Percentiles rank a stretch among this genome's conserved stretches.
phyloP scores from a whole-genome alignment of 2,329 filamentous ascomycete species.

The Remersonia thermophila region DNA sequence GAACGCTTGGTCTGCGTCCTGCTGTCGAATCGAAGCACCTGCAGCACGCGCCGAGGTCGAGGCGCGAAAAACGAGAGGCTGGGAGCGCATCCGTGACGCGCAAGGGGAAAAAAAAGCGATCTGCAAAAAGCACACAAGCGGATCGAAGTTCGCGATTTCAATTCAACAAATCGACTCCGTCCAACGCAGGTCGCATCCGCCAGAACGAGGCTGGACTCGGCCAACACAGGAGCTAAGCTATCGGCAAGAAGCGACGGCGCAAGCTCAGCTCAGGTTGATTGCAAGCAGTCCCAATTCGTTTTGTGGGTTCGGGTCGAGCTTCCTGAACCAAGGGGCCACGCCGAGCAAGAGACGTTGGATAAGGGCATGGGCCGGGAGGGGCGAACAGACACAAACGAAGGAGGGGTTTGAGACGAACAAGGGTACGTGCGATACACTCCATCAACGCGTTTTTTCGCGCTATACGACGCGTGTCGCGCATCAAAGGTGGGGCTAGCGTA shows the following conservation, averaged over 20 bases:
- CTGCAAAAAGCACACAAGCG: constrained; percentile 9
- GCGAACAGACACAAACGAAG: not conserved
- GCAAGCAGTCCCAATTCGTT: no score
- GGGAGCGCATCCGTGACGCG: constrained; percentile 11
- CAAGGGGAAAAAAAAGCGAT: constrained; percentile 3
- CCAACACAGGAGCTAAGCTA: no score
- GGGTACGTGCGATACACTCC: not conserved
- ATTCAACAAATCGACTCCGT: no score
- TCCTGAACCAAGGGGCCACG: no score
- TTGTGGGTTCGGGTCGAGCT: no score
- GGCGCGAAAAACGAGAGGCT: constrained; percentile 18
- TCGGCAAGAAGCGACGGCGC: no score
- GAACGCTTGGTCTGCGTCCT: constrained; percentile 5
- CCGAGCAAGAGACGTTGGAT: no score
- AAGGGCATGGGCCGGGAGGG: not conserved
- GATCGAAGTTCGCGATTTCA: constrained; percentile 3
- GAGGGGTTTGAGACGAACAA: not conserved
- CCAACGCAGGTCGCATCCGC: no score
- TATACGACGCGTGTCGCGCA: not conserved
- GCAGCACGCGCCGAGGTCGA: constrained; percentile 6
- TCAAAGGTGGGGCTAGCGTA: constrained; percentile 2
- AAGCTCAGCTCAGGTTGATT: no score
- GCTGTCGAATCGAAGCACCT: constrained; percentile 12
- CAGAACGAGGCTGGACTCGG: no score
- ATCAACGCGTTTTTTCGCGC: constrained; percentile 8